Evolutionary conservation across 805 yeast species (phyloP).

Genomic region (Scheffersomyces ergatensis): DNA sequence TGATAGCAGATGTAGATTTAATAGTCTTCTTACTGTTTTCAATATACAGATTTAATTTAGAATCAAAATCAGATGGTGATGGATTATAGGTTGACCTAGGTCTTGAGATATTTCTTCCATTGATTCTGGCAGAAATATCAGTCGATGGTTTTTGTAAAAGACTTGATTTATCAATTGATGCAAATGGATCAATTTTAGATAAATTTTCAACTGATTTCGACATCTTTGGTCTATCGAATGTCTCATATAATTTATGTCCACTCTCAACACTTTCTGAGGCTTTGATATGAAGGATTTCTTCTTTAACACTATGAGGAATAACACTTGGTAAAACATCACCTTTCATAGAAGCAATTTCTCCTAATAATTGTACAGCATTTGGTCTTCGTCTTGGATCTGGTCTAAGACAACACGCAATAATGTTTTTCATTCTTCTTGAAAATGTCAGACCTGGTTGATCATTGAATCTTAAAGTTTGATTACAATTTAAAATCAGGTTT

Average conservation of each 20-base stretch:
- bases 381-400: conserved; percentile 74
- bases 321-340: conserved; percentile 41
- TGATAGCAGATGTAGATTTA: conserved; percentile 19
- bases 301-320: conserved; percentile 36
- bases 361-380: conserved; percentile 66
- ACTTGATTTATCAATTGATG: conserved; percentile 40
- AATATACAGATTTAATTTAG: background rate
- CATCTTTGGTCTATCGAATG: background rate
- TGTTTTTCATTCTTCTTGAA: conserved; percentile 59
- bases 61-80: no score
- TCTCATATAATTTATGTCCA: background rate
- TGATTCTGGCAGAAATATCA: background rate
- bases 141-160: conserved; percentile 9
- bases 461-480: conserved; percentile 40
- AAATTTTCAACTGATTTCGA: conserved; percentile 6
- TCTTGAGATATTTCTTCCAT: background rate
- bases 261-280: background rate
- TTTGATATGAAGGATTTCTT: conserved; percentile 6
- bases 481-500: conserved; percentile 57
- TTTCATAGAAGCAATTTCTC: conserved; percentile 64
- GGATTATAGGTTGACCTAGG: conserved; percentile 1
- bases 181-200: conserved; percentile 36
- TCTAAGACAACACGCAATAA: conserved; percentile 58
- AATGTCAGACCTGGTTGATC: conserved; percentile 51
- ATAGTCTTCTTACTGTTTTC: background rate